Evolutionary conservation across 805 yeast species (phyloP).

Genomic region (Candida cerambycidarum): DNA sequence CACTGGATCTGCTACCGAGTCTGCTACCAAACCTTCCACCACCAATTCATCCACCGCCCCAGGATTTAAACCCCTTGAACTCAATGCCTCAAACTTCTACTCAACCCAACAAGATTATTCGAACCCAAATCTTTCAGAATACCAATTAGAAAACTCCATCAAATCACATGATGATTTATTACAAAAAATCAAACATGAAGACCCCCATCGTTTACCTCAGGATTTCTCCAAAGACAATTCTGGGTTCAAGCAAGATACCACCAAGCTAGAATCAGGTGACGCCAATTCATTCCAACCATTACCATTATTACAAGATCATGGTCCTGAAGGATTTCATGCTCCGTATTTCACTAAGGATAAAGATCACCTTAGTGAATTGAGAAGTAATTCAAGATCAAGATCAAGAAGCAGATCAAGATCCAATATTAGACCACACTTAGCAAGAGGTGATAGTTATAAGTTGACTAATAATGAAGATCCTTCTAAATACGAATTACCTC

Average conservation of each 20-base stretch:
- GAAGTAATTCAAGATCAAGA: constrained; percentile 26
- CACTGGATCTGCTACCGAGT: too few relatives aligned
- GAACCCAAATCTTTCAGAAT: constrained; percentile 45
- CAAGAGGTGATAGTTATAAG: constrained; percentile 76
- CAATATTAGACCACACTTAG: constrained; percentile 55
- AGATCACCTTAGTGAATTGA: constrained; percentile 19
- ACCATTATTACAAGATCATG: constrained; percentile 13
- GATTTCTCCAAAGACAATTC: constrained; percentile 18
- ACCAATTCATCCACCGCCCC: too few relatives aligned
- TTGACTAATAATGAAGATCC: constrained; percentile 51
- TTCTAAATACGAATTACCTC: constrained; percentile 42
- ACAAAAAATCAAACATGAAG: constrained; percentile 34
- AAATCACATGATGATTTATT: constrained; percentile 36
- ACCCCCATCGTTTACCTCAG: constrained; percentile 25
- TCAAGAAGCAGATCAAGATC: constrained; percentile 18
- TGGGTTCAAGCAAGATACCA: neutral
- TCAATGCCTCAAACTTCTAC: constrained; percentile 1
- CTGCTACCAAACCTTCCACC: too few relatives aligned
- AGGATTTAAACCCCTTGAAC: neutral
- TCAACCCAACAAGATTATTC: constrained; percentile 25
- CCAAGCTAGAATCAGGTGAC: neutral
- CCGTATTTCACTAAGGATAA: constrained; percentile 34
- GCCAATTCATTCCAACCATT: constrained; percentile 11
- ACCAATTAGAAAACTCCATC: constrained; percentile 42
- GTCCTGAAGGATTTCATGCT: constrained; percentile 28